Base-by-base conservation (phyloP, 352 stramenopile genomes). In the Blastocystis sp. region DNA sequence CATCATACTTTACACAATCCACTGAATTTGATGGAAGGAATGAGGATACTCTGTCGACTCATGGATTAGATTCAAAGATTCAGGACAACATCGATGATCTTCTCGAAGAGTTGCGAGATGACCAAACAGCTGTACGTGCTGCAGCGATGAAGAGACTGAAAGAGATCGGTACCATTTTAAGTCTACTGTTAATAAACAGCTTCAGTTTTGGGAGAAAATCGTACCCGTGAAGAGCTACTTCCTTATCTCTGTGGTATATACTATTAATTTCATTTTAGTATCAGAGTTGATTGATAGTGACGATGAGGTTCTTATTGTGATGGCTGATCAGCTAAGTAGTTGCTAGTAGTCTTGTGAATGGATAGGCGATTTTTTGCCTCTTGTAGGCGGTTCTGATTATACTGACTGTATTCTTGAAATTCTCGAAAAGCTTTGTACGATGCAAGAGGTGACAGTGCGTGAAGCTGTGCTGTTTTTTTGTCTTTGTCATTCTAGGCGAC, bases 231-330 rank as follows among this genome's bases (percentile, higher is more conserved):
- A 13, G 70, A 80, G 39, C 37, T 80, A 29, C 47, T 80, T 20
- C 45, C 34, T 29, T 80, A 80, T 64, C 70, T 80, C n/a, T 39
- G 43, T 64, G 70, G 70, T 80, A 64, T 7, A 0, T 43, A 29
- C 18, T 34, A n/a, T 41, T 43, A 13, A 6, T 9, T 9, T 13
- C 7, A 66, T 20, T 15, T 62, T 41, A 80, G 26, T 63, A 1
- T 26, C 55, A 80, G 70, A 80, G 63, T 53, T 80, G 13, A 80
- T 80, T 41, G 70, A 80, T 41, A 80, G 70, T 80, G 70, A 80
- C 64, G 70, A 80, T 34, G 70, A 80, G 34, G 70, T 80, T 11
- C 55, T 80, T n/a, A 53, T 80, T 3, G 43, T 63, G 50, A 80
- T 80, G 70, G 70, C 70, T 64, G 70, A 80, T n/a, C 70, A 80